phyloP scores from a whole-genome alignment of 805 yeast species.

The Lipomyces yamadae region DNA sequence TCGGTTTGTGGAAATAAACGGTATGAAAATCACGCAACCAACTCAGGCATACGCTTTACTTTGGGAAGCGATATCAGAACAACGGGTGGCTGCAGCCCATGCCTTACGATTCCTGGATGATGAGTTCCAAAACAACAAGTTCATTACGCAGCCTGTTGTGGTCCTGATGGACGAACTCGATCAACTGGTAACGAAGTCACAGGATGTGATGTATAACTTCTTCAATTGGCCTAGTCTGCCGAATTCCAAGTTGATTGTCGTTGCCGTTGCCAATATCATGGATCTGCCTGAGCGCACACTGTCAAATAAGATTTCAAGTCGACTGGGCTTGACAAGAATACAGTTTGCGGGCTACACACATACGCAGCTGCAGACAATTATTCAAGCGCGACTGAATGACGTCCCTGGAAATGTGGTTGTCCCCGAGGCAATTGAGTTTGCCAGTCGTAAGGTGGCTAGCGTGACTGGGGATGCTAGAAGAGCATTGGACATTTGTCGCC shows the following conservation, averaged over 20 bases:
- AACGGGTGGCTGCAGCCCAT: slow-evolving; percentile 61
- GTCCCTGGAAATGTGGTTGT: slow-evolving; percentile 49
- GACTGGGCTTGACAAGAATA: slow-evolving; percentile 85
- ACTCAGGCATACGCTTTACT: slow-evolving; percentile 78
- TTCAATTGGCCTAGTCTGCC: slow-evolving; percentile 95
- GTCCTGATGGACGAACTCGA: slow-evolving; percentile 91
- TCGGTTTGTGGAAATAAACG: slow-evolving; percentile 85
- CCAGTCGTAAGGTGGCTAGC: slow-evolving; percentile 91
- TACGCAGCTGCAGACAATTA: slow-evolving; percentile 75
- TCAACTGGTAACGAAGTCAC: slow-evolving; percentile 81
- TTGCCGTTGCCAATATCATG: slow-evolving; percentile 97
- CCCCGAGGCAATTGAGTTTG: slow-evolving; percentile 84
- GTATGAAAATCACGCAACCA: slow-evolving; percentile 81
- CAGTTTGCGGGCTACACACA: slow-evolving; percentile 88
- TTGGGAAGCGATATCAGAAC: slow-evolving; percentile 73
- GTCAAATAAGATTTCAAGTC: slow-evolving; percentile 85
- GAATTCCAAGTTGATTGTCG: slow-evolving; percentile 77
- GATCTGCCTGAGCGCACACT: slow-evolving; percentile 90
- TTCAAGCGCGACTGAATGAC: slow-evolving; percentile 67
- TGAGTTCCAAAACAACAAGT: slow-evolving; percentile 56
- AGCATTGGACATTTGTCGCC: slow-evolving; percentile 81
- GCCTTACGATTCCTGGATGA: slow-evolving; percentile 72
- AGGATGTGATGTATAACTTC: slow-evolving; percentile 89
- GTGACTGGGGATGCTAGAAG: slow-evolving; percentile 98
- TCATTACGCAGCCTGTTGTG: slow-evolving; percentile 47